Evolutionary conservation across 208 protist genomes (phyloP).

Genomic region (Phytomonas serpens): DNA sequence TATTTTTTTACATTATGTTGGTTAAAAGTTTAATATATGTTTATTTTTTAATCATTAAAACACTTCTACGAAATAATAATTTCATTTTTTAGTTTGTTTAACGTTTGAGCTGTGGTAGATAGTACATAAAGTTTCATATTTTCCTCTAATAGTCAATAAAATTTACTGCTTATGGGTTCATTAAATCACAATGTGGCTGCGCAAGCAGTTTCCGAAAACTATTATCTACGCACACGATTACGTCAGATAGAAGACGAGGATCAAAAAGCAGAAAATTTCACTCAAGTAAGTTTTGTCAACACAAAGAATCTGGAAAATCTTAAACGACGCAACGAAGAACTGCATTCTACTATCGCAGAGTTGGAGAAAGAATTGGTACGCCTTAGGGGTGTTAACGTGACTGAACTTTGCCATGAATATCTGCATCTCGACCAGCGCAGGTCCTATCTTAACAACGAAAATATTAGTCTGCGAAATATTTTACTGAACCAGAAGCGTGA

Average conservation of each 20-base stretch:
- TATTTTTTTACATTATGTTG: not conserved
- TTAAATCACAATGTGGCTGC: slow-evolving; percentile 17
- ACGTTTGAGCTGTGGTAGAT: not conserved
- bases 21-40: slow-evolving; percentile 6
- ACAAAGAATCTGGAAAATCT: slow-evolving; percentile 33
- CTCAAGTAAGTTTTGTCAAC: slow-evolving; percentile 14
- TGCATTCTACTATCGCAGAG: slow-evolving; percentile 44
- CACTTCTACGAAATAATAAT: not conserved
- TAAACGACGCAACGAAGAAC: slow-evolving; percentile 32
- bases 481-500: slow-evolving; percentile 67
- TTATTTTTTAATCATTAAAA: slow-evolving; percentile 14
- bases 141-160: not conserved
- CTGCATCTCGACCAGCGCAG: slow-evolving; percentile 45
- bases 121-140: slow-evolving; percentile 1
- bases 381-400: slow-evolving; percentile 44
- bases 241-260: slow-evolving; percentile 46
- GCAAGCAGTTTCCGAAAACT: slow-evolving; percentile 44
- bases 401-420: slow-evolving; percentile 66
- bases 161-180: not conserved
- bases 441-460: slow-evolving; percentile 68
- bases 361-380: slow-evolving; percentile 46
- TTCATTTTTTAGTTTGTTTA: slow-evolving; percentile 10
- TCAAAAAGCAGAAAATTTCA: not conserved
- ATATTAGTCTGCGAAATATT: slow-evolving; percentile 62
- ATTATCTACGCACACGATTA: slow-evolving; percentile 33